Percentiles rank a stretch among this genome's conserved stretches.
These are phyloP conservation scores for Polygonum aviculare DNA, from an alignment of 148 eudicot species.

Conservation along the genomic window DNA sequence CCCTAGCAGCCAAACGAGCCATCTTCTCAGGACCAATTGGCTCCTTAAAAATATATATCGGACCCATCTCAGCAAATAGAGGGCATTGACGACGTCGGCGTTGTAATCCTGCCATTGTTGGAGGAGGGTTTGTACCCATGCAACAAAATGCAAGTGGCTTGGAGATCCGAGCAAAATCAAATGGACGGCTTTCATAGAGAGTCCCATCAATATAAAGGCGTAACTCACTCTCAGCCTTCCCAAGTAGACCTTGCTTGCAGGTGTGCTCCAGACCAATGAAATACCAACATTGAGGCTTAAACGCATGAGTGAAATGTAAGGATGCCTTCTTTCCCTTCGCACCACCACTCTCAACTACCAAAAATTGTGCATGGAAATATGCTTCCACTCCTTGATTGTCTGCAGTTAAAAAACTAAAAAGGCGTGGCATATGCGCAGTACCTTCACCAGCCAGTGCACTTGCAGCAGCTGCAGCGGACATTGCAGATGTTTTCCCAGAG, in stretches of 20 bases:
- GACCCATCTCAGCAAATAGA: constrained; percentile 99
- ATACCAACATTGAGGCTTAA: constrained; percentile 98
- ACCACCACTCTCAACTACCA: constrained; percentile 91
- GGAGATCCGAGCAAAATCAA: constrained; percentile 85
- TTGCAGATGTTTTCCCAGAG: constrained; percentile 88
- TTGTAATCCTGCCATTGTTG: constrained; percentile 97
- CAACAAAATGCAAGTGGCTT: constrained; percentile 98
- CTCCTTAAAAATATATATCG: constrained; percentile 91
- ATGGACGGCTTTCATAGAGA: constrained; percentile 82
- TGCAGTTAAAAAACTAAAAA: constrained; percentile 91
- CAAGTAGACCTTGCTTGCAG: constrained; percentile 81
- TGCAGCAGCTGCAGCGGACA: constrained; percentile 99
- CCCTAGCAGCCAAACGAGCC: constrained; percentile 89
- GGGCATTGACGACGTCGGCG: constrained; percentile 99
- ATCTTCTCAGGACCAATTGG: constrained; percentile 84
- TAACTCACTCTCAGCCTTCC: constrained; percentile 91
- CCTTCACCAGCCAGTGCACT: constrained; percentile 99
- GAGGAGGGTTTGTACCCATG: constrained; percentile 95
- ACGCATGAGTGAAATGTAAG: constrained; percentile 96
- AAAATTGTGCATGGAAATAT: constrained; percentile 97
- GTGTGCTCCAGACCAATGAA: constrained; percentile 94
- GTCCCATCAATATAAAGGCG: constrained; percentile 89
- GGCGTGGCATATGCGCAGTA: constrained; percentile 93
- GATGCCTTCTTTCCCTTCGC: constrained; percentile 92
- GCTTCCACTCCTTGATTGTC: constrained; percentile 98